Evolutionary conservation across 257 asterid genomes (phyloP).

Genomic region (Coffea eugenioides): DNA sequence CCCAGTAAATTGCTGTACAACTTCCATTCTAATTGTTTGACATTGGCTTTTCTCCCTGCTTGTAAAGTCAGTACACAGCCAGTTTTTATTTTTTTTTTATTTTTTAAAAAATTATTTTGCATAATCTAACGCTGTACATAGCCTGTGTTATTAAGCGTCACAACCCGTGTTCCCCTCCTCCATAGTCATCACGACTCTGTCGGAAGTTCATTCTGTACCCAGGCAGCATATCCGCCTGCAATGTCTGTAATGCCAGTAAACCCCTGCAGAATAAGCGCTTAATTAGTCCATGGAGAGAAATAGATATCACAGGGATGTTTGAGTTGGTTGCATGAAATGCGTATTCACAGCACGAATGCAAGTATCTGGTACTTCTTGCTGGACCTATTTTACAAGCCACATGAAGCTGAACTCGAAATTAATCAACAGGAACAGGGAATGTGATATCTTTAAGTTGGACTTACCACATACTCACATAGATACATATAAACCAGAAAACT

Average conservation of each 20-base stretch:
- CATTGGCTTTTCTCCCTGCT: neutral
- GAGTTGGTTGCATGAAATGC: neutral
- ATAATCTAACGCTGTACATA: neutral
- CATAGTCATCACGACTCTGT: conserved; percentile 27
- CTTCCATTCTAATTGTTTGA: neutral
- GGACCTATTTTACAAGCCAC: neutral
- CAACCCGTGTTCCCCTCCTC: too few relatives aligned
- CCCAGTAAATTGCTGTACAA: neutral
- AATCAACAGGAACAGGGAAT: neutral
- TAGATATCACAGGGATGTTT: neutral
- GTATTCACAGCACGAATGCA: neutral
- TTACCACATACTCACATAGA: neutral
- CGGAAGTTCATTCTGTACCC: conserved; percentile 68
- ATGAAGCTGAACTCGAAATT: neutral
- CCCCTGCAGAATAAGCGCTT: conserved; percentile 40
- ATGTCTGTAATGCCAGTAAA: conserved; percentile 70
- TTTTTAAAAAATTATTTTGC: too few relatives aligned
- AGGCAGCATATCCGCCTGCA: conserved; percentile 82
- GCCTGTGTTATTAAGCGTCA: neutral
- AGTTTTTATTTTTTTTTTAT: too few relatives aligned
- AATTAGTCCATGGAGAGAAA: neutral
- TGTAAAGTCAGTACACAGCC: neutral
- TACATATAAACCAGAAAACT: neutral
- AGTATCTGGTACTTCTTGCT: neutral
- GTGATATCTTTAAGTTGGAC: neutral